Evolutionary conservation across 768 basidiomycete genomes (phyloP).

Genomic region (Cystofilobasidium macerans): DNA sequence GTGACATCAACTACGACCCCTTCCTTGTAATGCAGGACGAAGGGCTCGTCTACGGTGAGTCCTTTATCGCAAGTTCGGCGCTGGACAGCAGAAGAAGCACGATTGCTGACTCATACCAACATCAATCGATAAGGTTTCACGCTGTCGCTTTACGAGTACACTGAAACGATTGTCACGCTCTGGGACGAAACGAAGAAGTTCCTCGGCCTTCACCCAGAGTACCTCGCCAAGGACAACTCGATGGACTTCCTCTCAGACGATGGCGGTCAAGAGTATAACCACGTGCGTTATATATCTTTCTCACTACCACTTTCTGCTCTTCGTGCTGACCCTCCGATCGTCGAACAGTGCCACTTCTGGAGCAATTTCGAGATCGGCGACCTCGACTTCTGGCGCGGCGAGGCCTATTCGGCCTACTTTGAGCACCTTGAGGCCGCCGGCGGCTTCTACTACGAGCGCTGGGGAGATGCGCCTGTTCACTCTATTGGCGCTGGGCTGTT

Average conservation of each 20-base stretch:
- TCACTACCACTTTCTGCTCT: neutral
- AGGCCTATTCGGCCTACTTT: slow-evolving; percentile 66
- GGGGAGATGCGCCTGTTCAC: slow-evolving; percentile 81
- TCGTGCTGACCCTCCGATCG: neutral
- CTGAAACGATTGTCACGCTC: slow-evolving; percentile 65
- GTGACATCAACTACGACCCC: slow-evolving; percentile 43
- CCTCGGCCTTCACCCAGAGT: slow-evolving; percentile 18
- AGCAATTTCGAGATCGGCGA: slow-evolving; percentile 85
- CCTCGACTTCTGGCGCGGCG: slow-evolving; percentile 67
- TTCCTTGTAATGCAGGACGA: slow-evolving; percentile 59
- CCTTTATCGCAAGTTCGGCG: no score
- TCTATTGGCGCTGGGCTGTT: slow-evolving; percentile 84
- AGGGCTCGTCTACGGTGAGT: slow-evolving; percentile 67
- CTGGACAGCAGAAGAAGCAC: no score
- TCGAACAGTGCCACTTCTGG: slow-evolving; percentile 52
- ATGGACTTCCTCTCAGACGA: slow-evolving; percentile 68
- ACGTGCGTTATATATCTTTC: slow-evolving; percentile 46
- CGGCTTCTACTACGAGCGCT: slow-evolving; percentile 66
- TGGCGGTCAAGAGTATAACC: slow-evolving; percentile 59
- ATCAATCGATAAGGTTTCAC: no score
- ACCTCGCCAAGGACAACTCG: slow-evolving; percentile 46
- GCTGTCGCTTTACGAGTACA: slow-evolving; percentile 63
- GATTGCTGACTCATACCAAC: neutral
- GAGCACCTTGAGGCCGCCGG: slow-evolving; percentile 39
- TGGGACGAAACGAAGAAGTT: slow-evolving; percentile 55